phyloP scores from a whole-genome alignment of 2,329 filamentous ascomycete genomes.

The Exserohilum rostratum region DNA sequence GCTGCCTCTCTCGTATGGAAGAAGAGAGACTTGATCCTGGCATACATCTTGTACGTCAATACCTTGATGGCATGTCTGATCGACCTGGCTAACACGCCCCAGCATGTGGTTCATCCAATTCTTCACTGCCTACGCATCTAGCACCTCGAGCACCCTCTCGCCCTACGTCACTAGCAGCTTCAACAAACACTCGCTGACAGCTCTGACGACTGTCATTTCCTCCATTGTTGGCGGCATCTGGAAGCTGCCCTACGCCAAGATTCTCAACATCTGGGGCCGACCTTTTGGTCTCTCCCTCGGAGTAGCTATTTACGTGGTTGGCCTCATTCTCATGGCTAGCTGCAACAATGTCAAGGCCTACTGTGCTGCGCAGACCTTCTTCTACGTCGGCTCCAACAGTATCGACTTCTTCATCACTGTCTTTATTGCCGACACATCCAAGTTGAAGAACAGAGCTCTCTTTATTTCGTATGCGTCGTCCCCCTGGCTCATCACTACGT shows the following conservation, averaged over 20 bases:
- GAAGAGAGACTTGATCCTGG: slow-evolving; percentile 33
- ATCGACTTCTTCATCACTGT: slow-evolving; percentile 68
- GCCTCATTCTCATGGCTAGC: slow-evolving; percentile 70
- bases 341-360: slow-evolving; percentile 67
- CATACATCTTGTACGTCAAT: slow-evolving; percentile 36
- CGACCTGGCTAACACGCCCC: slow-evolving; percentile 13
- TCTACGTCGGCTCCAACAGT: slow-evolving; percentile 65
- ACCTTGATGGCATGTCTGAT: neutral
- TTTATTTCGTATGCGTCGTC: slow-evolving; percentile 59
- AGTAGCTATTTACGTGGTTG: slow-evolving; percentile 38
- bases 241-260: slow-evolving; percentile 52
- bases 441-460: slow-evolving; percentile 66
- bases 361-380: slow-evolving; percentile 71
- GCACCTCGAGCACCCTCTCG: slow-evolving; percentile 48
- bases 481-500: slow-evolving; percentile 43
- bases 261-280: slow-evolving; percentile 53
- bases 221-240: slow-evolving; percentile 47
- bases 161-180: slow-evolving; percentile 52
- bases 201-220: slow-evolving; percentile 48
- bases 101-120: slow-evolving; percentile 52
- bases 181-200: slow-evolving; percentile 45
- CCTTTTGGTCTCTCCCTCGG: slow-evolving; percentile 46
- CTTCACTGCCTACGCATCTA: slow-evolving; percentile 55
- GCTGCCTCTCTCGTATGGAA: slow-evolving; percentile 39
- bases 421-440: slow-evolving; percentile 72